Conservation (phyloP, 2,329 filamentous ascomycete genomes). For the Xylariaceae sp. region DNA sequence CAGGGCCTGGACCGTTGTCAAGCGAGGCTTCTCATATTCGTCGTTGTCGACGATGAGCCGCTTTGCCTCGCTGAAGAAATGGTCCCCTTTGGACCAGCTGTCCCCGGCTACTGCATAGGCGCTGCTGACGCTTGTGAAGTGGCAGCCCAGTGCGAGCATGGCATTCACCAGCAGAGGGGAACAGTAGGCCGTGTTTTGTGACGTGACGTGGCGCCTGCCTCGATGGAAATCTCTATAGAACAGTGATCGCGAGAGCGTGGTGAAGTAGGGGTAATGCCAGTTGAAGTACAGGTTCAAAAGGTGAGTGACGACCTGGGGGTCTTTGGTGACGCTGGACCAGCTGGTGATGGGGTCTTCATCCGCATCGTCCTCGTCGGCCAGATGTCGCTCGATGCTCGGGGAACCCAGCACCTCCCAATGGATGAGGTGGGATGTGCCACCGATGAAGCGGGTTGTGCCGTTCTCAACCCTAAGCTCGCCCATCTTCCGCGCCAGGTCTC, state of each 20-base stretch:
- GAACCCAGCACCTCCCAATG: conserved; percentile 57
- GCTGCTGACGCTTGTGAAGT: conserved; percentile 75
- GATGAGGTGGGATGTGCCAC: conserved; percentile 89
- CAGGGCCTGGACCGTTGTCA: conserved; percentile 88
- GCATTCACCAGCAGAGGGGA: conserved; percentile 87
- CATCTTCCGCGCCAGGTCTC: conserved; percentile 86
- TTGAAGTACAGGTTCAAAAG: conserved; percentile 97
- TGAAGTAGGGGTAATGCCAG: conserved; percentile 97
- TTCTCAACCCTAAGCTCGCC: conserved; percentile 83
- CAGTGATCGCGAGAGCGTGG: conserved; percentile 75
- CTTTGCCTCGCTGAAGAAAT: conserved; percentile 94
- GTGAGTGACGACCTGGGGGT: conserved; percentile 73
- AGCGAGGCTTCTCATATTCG: conserved; percentile 80
- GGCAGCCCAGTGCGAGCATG: conserved; percentile 87
- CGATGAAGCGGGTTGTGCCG: conserved; percentile 83
- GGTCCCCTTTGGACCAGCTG: conserved; percentile 82
- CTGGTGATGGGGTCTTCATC: conserved; percentile 68
- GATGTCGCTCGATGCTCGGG: conserved; percentile 36
- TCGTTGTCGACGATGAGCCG: conserved; percentile 84
- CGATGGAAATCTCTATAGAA: conserved; percentile 81
- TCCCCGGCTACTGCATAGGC: conserved; percentile 68
- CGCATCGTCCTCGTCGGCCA: conserved; percentile 42
- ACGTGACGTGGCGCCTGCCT: conserved; percentile 53
- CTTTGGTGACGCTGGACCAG: conserved; percentile 83
- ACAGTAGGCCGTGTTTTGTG: conserved; percentile 66